Conservation (phyloP, 2,329 filamentous ascomycete species). For the Colletotrichum sp. region DNA sequence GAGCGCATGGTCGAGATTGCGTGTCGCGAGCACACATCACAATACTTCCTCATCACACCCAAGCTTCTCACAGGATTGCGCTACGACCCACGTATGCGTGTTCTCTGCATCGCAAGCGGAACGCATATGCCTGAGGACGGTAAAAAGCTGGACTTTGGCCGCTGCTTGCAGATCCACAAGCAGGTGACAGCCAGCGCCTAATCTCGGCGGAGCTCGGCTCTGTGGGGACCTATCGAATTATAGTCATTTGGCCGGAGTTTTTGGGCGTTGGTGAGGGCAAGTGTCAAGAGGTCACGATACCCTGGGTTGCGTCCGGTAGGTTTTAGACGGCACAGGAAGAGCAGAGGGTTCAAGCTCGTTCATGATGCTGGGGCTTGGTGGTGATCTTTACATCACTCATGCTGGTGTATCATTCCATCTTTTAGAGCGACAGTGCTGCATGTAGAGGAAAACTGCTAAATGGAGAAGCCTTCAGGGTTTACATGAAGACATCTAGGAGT, state of each 20-base stretch:
- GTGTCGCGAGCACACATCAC: conserved; percentile 78
- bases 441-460: neutral
- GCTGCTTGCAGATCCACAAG: conserved; percentile 50
- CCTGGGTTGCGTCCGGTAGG: neutral
- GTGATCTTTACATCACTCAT: neutral
- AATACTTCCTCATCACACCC: conserved; percentile 97
- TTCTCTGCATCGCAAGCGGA: conserved; percentile 92
- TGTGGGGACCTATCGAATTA: neutral
- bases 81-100: conserved; percentile 90
- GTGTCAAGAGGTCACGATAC: neutral
- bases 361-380: neutral
- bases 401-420: neutral
- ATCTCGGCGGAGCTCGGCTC: neutral
- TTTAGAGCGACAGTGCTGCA: neutral
- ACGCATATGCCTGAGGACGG: conserved; percentile 69
- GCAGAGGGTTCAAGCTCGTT: neutral
- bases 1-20: conserved; percentile 98
- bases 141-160: conserved; percentile 53
- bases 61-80: conserved; percentile 86
- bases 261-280: neutral
- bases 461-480: neutral
- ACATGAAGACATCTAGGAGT: neutral
- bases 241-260: neutral
- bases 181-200: conserved; percentile 38
- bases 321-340: neutral